phyloP scores from a whole-genome alignment of 1,284 basidiomycete species.

The Phlebopus sp. region DNA sequence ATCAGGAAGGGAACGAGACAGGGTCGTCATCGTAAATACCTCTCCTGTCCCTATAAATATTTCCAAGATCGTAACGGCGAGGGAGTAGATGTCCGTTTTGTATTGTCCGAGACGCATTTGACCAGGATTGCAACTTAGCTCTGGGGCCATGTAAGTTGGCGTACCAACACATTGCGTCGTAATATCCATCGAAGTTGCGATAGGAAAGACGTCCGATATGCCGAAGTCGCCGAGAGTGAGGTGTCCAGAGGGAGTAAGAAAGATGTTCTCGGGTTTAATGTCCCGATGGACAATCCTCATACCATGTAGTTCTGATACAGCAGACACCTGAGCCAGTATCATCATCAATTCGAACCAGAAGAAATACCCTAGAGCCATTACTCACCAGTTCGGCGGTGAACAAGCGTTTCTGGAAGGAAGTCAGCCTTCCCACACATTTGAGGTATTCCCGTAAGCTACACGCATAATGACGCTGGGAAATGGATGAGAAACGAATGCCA shows the following conservation, averaged over 20 bases:
- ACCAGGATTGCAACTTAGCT: slow-evolving; percentile 19
- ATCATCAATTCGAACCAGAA: background rate
- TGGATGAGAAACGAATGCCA: background rate
- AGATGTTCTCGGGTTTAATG: slow-evolving; percentile 53
- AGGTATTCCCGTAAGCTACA: background rate
- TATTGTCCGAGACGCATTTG: background rate
- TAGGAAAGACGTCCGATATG: slow-evolving; percentile 41
- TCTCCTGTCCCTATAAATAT: background rate
- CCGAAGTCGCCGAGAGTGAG: slow-evolving; percentile 65
- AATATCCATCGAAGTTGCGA: slow-evolving; percentile 27
- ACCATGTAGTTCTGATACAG: slow-evolving; percentile 54
- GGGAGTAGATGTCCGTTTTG: background rate
- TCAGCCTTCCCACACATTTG: background rate
- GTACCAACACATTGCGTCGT: slow-evolving; percentile 40
- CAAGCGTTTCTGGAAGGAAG: background rate
- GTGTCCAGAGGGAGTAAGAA: slow-evolving; percentile 59
- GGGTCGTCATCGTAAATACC: background rate
- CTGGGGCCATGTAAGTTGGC: slow-evolving; percentile 56
- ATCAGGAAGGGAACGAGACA: background rate
- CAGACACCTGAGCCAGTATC: slow-evolving; percentile 32
- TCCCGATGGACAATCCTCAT: slow-evolving; percentile 28
- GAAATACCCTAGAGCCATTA: background rate
- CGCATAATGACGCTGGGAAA: background rate
- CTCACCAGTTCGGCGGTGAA: slow-evolving; percentile 7
- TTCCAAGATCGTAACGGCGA: background rate